Evolutionary conservation across 495 filamentous ascomycete genomes (phyloP), one percentile per base, ranked within the genome.

Genomic region (Aspergillus ostianus): DNA sequence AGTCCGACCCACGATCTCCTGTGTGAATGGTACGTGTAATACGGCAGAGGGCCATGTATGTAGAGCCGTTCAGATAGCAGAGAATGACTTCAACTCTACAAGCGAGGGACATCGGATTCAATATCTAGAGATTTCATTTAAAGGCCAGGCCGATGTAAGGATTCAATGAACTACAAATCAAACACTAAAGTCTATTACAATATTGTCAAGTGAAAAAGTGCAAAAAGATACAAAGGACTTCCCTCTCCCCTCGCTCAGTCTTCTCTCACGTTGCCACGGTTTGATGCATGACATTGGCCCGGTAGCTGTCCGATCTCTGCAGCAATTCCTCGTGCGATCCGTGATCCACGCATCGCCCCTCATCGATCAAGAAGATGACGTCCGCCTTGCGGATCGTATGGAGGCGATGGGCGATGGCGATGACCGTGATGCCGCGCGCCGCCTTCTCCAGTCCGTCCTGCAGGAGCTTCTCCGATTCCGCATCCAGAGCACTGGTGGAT

Each of bases 401-500:
- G 49, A 94, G 70, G 3, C 90, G 77, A 73, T 96, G 91, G n/a
- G 90, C 90, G 53, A 93, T 86, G 5, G 85, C 88, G 46, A 93
- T 78, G 46, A 88, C 88, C 0, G 87, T 94, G 29, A 92, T 89
- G 13, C 88, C 90, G 59, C 84, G 82, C 3, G 83, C 75, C 8
- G 86, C 84, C 47, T 80, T 71, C 60, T 87, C 85, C 53, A 93
- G 80, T 2, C 87, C 88, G 32, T 80, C 79, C 70, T 92, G 88
- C 18, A 94, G 79, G 32, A 88, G 71, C 64, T 81, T 81, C 75
- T 94, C 90, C 18, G 82, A 85, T 71, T 90, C 83, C 10, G 86
- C 84, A 59, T 95, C 90, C 44, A 93, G 74, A n/a, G 85, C 84
- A 47, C 80, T 84, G 6, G 91, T 93, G 1, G 90, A 87, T 71